Evolutionary conservation across 1,139 yeast genomes (phyloP).

Genomic region (Protomyces gravidus): DNA sequence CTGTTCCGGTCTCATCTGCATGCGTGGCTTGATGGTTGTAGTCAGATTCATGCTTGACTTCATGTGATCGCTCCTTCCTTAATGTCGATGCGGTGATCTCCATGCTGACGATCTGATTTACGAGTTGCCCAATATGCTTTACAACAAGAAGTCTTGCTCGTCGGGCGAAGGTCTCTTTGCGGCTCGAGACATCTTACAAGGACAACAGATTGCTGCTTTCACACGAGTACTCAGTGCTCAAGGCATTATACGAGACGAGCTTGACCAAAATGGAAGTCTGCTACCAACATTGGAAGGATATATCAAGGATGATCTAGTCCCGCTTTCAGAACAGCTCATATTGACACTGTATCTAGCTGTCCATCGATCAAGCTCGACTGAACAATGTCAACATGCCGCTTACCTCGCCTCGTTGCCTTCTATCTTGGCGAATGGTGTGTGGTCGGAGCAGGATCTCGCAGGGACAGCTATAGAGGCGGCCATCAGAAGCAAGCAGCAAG

Average conservation of each 20-base stretch:
- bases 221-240: not conserved
- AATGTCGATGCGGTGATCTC: too few species aligned
- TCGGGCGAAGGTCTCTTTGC: not conserved
- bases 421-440: slow-evolving; percentile 8
- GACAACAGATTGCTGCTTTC: not conserved
- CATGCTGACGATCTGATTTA: too few species aligned
- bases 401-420: slow-evolving; percentile 5
- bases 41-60: too few species aligned
- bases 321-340: not conserved
- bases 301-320: not conserved
- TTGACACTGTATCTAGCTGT: not conserved
- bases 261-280: not conserved
- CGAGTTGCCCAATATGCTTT: too few species aligned
- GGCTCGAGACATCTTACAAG: not conserved
- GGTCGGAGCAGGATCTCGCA: not conserved
- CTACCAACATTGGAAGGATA: not conserved
- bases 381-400: not conserved
- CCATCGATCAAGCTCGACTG: not conserved
- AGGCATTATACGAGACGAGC: not conserved
- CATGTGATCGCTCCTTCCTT: too few species aligned
- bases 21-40: not conserved
- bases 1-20: too few species aligned
- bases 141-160: not conserved
- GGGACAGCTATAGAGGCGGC: slow-evolving; percentile 1
- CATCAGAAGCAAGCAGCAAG: slow-evolving; percentile 4